These are phyloP conservation scores for Candida smagusa DNA, from an alignment of 1,139 yeast genomes.

Conservation along the genomic window DNA sequence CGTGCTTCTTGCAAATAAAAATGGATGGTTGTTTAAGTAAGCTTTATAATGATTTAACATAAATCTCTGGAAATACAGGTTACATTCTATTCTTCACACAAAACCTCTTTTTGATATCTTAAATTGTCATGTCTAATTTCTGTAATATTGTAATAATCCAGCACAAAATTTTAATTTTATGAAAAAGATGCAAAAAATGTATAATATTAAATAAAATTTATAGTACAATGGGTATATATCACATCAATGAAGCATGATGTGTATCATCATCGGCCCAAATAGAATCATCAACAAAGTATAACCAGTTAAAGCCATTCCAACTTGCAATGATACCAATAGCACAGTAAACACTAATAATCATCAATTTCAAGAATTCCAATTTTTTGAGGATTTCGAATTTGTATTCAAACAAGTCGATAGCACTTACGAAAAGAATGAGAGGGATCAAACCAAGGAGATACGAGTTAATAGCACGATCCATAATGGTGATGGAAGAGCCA, in stretches of 20 bases:
- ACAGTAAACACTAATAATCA: constrained; percentile 84
- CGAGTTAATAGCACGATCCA: constrained; percentile 67
- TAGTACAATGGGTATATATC: no score
- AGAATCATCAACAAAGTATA: constrained; percentile 67
- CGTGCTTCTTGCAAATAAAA: constrained; percentile 8
- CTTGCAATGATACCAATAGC: constrained; percentile 80
- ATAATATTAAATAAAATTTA: no score
- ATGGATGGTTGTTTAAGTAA: not conserved
- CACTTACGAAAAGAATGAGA: constrained; percentile 52
- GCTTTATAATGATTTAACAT: no score
- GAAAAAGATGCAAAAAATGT: no score
- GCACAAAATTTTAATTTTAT: no score
- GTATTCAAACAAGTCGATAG: constrained; percentile 55
- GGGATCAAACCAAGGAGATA: constrained; percentile 71
- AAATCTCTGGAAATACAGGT: no score
- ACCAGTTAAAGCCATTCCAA: constrained; percentile 88
- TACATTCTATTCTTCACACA: no score
- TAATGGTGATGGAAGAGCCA: constrained; percentile 41
- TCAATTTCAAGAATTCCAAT: constrained; percentile 72
- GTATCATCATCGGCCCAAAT: constrained; percentile 4
- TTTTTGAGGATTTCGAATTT: constrained; percentile 47
- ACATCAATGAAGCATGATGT: not conserved
- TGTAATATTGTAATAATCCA: no score
- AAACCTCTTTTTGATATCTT: no score
- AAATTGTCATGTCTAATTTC: no score